Evolutionary conservation across 208 protist species (phyloP).

Genomic region (Giardia duodenalis): DNA sequence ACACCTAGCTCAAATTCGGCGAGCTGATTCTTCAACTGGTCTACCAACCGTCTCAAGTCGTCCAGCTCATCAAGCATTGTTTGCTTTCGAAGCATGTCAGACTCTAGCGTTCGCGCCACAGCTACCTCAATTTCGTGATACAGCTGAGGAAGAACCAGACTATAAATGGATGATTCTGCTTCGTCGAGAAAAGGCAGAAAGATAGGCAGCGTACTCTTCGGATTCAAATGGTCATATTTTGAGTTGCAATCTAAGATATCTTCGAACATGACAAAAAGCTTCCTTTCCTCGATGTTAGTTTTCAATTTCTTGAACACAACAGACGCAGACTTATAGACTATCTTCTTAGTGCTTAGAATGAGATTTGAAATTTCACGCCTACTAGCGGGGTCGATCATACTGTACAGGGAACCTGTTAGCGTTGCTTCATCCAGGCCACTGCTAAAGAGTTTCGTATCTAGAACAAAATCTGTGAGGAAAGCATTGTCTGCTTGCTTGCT

Average conservation of each 20-base stretch:
- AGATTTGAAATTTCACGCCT: neutral
- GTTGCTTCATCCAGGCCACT: too few species aligned
- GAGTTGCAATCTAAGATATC: neutral
- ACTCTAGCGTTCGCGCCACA: neutral
- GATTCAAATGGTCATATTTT: constrained; percentile 1
- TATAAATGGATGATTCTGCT: neutral
- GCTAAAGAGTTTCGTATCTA: too few species aligned
- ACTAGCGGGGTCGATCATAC: neutral
- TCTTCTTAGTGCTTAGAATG: neutral
- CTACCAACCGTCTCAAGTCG: neutral
- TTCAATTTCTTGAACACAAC: neutral
- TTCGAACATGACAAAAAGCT: constrained; percentile 18
- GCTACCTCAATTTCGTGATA: neutral
- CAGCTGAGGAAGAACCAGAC: neutral
- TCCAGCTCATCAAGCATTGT: neutral
- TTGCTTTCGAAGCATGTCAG: neutral
- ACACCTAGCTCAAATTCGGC: neutral
- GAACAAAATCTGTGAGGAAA: too few species aligned
- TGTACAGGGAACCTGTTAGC: neutral
- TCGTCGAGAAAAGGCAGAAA: neutral
- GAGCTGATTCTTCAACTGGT: neutral
- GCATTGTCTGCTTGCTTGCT: too few species aligned
- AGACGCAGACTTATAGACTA: neutral
- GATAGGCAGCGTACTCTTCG: constrained; percentile 10
- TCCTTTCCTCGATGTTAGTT: neutral